These are phyloP conservation scores for Auricularia auricula-judae DNA, from an alignment of 768 basidiomycete species.

Conservation along the genomic window DNA sequence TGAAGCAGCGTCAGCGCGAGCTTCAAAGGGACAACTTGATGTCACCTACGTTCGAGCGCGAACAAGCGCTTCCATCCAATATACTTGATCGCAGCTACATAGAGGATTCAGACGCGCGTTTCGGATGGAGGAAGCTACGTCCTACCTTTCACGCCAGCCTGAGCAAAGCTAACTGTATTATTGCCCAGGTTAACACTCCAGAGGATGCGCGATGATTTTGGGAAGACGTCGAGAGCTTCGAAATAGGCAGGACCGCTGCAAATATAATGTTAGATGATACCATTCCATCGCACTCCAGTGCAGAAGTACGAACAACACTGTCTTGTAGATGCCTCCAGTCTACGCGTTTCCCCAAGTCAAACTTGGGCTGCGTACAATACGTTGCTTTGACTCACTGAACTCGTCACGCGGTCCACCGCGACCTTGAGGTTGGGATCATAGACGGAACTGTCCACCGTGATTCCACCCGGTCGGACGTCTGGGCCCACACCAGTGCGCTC, in stretches of 20 bases:
- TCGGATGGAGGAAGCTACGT: background rate
- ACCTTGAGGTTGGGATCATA: constrained; percentile 12
- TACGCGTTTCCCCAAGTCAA: constrained; percentile 1
- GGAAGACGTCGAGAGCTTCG: constrained; percentile 16
- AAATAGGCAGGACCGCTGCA: constrained; percentile 18
- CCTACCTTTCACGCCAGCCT: constrained; percentile 1
- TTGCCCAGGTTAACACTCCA: constrained; percentile 23
- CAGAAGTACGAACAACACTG: constrained; percentile 14
- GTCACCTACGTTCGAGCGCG: constrained; percentile 15
- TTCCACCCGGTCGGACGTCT: constrained; percentile 20
- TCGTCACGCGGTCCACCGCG: constrained; percentile 13
- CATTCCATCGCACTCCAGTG: no score
- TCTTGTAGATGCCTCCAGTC: constrained; percentile 19
- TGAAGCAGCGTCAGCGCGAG: background rate
- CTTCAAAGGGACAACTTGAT: background rate
- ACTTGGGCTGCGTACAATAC: background rate
- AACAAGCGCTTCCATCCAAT: constrained; percentile 17
- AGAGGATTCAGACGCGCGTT: constrained; percentile 5
- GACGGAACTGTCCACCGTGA: constrained; percentile 19
- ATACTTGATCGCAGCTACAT: constrained; percentile 12
- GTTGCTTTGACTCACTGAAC: background rate
- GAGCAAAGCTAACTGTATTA: constrained; percentile 17
- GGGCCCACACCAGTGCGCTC: constrained; percentile 19
- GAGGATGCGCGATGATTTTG: constrained; percentile 14
- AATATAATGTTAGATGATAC: background rate